phyloP scores from a whole-genome alignment of 1,284 basidiomycete genomes.

The Ceratobasidium sp. region DNA sequence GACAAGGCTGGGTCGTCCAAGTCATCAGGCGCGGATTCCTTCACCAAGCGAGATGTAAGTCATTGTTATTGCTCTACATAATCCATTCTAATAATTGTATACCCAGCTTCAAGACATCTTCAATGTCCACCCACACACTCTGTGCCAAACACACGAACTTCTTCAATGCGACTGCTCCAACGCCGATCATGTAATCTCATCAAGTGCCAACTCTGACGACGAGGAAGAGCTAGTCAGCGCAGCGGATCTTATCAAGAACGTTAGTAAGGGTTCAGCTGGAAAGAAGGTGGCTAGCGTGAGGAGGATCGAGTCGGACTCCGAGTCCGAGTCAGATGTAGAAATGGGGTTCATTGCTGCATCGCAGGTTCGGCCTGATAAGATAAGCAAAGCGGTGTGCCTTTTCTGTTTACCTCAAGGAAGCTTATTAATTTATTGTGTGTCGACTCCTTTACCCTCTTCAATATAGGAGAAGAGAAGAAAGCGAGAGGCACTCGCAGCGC shows the following conservation, averaged over 20 bases:
- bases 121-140: slow-evolving; percentile 79
- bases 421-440: slow-evolving; percentile 46
- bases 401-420: slow-evolving; percentile 44
- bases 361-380: slow-evolving; percentile 63
- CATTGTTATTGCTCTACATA: slow-evolving; percentile 36
- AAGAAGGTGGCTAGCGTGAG: slow-evolving; percentile 50
- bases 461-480: slow-evolving; percentile 25
- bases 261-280: not conserved
- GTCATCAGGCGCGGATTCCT: slow-evolving; percentile 83
- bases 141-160: slow-evolving; percentile 92
- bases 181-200: slow-evolving; percentile 45
- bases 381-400: slow-evolving; percentile 22
- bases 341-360: slow-evolving; percentile 78
- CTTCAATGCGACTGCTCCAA: slow-evolving; percentile 76
- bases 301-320: slow-evolving; percentile 49
- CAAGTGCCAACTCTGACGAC: slow-evolving; percentile 49
- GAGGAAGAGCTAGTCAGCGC: slow-evolving; percentile 45
- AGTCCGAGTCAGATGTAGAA: slow-evolving; percentile 50
- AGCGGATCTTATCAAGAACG: slow-evolving; percentile 51
- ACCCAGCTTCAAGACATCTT: slow-evolving; percentile 89
- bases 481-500: slow-evolving; percentile 66
- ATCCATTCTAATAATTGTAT: slow-evolving; percentile 31
- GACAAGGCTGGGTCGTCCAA: slow-evolving; percentile 46
- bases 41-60: slow-evolving; percentile 84
- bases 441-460: not conserved